These are phyloP conservation scores for Didymella sp. DNA, from an alignment of 2,329 filamentous ascomycete genomes.

Conservation along the genomic window DNA sequence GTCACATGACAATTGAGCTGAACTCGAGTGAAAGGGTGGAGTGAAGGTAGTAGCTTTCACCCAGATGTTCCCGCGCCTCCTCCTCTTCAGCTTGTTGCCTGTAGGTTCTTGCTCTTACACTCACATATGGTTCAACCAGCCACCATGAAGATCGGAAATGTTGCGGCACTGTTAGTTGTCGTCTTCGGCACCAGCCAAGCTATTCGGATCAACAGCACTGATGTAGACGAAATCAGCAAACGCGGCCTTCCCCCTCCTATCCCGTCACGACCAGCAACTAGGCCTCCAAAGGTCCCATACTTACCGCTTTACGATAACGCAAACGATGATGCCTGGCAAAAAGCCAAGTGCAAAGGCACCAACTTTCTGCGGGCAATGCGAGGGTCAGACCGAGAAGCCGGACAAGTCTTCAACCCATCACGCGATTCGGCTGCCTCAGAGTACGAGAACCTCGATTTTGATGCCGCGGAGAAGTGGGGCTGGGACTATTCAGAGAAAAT, in stretches of 20 bases:
- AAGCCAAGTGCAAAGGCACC: conserved; percentile 9
- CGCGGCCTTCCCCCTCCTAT: background rate
- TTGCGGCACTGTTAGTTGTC: background rate
- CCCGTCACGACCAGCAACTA: background rate
- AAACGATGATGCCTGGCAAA: conserved; percentile 5
- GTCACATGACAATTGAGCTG: background rate
- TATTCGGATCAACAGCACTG: too few relatives aligned
- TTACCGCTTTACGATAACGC: background rate
- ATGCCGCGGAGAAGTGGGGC: conserved; percentile 2
- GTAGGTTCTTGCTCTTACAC: background rate
- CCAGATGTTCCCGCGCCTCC: background rate
- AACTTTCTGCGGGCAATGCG: conserved; percentile 5
- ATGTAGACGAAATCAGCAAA: background rate
- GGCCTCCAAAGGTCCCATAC: background rate
- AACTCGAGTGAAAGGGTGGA: background rate
- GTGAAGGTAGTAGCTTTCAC: background rate
- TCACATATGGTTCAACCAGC: background rate
- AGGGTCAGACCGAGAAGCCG: conserved; percentile 4
- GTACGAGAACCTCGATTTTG: background rate
- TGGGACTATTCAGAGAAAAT: background rate
- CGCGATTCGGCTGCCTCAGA: background rate
- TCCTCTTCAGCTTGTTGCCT: background rate
- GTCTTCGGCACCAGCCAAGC: background rate
- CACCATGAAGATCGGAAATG: conserved; percentile 1
- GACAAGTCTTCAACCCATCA: background rate